Evolutionary conservation across 768 basidiomycete species (phyloP).

Genomic region (Pleurotus ostreatus): DNA sequence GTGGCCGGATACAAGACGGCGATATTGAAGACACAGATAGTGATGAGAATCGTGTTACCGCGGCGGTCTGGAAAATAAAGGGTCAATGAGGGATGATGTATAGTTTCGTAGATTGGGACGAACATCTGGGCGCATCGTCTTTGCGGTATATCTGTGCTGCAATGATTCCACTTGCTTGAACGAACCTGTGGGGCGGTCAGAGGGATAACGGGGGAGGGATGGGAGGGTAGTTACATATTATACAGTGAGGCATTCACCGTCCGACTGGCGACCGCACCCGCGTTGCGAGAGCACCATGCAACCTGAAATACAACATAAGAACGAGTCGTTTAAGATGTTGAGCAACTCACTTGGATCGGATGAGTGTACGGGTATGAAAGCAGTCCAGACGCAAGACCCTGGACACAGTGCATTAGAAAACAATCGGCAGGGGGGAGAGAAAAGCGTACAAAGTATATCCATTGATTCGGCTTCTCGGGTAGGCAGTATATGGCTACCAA

Average conservation of each 20-base stretch:
- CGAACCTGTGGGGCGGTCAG: slow-evolving; percentile 24
- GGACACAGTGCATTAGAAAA: not conserved
- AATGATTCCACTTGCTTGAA: slow-evolving; percentile 41
- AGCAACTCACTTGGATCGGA: slow-evolving; percentile 5
- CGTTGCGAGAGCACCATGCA: slow-evolving; percentile 57
- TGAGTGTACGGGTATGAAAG: slow-evolving; percentile 38
- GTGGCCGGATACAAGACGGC: slow-evolving; percentile 49
- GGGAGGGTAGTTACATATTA: slow-evolving; percentile 38
- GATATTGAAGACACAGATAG: slow-evolving; percentile 46
- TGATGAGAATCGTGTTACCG: slow-evolving; percentile 55
- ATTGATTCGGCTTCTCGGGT: slow-evolving; percentile 44
- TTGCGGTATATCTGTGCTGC: slow-evolving; percentile 52
- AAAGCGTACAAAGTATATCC: slow-evolving; percentile 46
- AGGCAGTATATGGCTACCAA: slow-evolving; percentile 51
- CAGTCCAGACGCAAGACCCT: slow-evolving; percentile 41
- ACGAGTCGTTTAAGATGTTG: not conserved
- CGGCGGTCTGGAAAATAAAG: slow-evolving; percentile 37
- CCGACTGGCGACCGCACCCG: slow-evolving; percentile 54
- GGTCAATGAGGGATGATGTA: not conserved
- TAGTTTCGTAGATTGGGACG: slow-evolving; percentile 10
- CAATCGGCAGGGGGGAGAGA: not conserved
- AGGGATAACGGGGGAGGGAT: not conserved
- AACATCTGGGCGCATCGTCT: slow-evolving; percentile 56
- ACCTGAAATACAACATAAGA: slow-evolving; percentile 45
- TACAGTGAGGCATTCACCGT: slow-evolving; percentile 59